Base-by-base conservation (phyloP, 768 basidiomycete genomes). In the Leccinellum albellum region DNA sequence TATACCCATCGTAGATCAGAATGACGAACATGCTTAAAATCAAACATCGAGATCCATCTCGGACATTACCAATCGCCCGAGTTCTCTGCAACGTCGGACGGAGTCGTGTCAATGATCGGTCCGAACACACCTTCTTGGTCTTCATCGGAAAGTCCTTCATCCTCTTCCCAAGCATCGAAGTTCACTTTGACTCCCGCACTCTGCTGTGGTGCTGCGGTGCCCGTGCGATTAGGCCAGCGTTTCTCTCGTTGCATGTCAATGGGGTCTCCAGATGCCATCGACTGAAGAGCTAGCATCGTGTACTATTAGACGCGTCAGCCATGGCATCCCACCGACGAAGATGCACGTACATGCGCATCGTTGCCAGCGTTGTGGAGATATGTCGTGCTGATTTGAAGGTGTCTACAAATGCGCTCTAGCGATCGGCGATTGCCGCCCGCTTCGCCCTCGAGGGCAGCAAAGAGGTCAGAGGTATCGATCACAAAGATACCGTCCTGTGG, bases 341-440 rank as follows among this genome's bases (percentile, higher is more conserved):
- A 45, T 21, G 21, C 40, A 69, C 85, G 42, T 63, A 92, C 91
- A 68, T 87, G 79, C 1, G 91, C 91, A 68, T 94, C 90, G 65
- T 93, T 94, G 0, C 91, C 91, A 1, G 89, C 91, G 65, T 94
- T 95, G 76, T 93, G 93, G 56, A 88, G 72, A 62, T 78, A 75
- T 32, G 77, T 61, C 1, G 82, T 80, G 0, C 73, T 60, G 50
- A 92, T 77, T 50, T 83, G 80, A 21, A 94, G 77, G 51, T 85
- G 81, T 47, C 75, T 73, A 70, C 87, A 89, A 29, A 85, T 78
- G 37, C 83, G 80, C 58, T 81, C 81, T 21, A 95, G 79, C 1
- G 76, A 73, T 48, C 81, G 73, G 44, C 79, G 78, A 67, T 86
- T 78, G 51, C 75, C 75, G 3, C 76, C 70, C 2, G 74, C 74